Base-by-base conservation (phyloP, 768 basidiomycete genomes). In the Mycena galopus region DNA sequence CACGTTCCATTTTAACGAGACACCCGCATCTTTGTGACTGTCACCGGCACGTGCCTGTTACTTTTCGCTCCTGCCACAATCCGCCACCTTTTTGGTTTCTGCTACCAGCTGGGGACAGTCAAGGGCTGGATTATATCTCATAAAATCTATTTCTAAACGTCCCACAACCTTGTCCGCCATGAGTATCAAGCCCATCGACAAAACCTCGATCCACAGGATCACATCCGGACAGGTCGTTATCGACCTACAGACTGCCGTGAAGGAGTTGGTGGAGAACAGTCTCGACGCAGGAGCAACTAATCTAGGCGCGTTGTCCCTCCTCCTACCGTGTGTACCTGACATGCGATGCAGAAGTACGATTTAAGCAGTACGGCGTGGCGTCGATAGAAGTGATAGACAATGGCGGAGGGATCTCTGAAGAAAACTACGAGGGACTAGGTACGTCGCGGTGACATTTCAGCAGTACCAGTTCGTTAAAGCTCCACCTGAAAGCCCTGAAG, bases 201-300 rank as follows among this genome's bases (percentile, higher is more conserved):
- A 84, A 3, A 81, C 87, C 6, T 94, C 96, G 4, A 86, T 97
- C 12, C 98, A 99, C 80, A 87, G 90, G 65, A 94, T 99, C 65
- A 94, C 96, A 0, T 96, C 96, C 2, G 97, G 97, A 2, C 98
- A 99, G 80, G 97, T 99, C 56, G 94, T 99, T 1, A 87, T 97
- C 30, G 96, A 98, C 79, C 88, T 99, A 0, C 96, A 96, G 79
- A 94, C 94, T 0, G 96, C 96, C 2, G 92, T 98, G 69, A 99
- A 99, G 80, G 98, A 99, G 81, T 90, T 99, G 11, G 89, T 99
- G 2, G 98, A 99, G 82, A 99, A 99, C 80, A 94, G 95, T 69
- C 84, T 98, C 32, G 98, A 99, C 80, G 96, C 98, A 1, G 94
- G 93, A 0, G 95, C 96, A 0, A 96, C 94, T 0, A 91, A 83